Evolutionary conservation across 345 rosid genomes (phyloP), one percentile per base, ranked within the genome.

Genomic region (Heritiera littoralis): DNA sequence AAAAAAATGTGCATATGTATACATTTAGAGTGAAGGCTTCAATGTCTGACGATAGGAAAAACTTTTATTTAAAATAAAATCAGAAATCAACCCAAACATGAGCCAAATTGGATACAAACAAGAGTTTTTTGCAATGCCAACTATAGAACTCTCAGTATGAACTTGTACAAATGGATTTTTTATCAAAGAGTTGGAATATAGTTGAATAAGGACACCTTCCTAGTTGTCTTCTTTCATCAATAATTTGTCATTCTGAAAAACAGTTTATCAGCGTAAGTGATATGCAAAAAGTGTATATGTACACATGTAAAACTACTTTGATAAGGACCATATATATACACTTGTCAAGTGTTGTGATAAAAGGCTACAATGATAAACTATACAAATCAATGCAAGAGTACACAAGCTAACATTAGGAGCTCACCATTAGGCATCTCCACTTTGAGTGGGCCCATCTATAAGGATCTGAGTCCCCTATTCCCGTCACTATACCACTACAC

Each of bases 391-490:
- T 12, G 17, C 55, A 20, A 5, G 5, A 6, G 38, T 12, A 14
- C 7, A 71, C 43, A 17, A 17, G 60, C 43, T 51, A 32, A 32
- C 2, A 51, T 30, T 30, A 30, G 60, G 73, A 80, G 80, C 88
- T 77, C 69, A 95, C 98, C 95, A 83, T 82, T 71, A 95, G 79
- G 88, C 94, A 93, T 81, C 94, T 89, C 98, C 98, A 95, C 83
- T 93, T 93, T 51, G 98, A 95, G 79, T 88, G 88, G 35, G 95
- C 94, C 98, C 98, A 95, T 79, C 89, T 85, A 81, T 87, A 89
- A 1, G 93, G 93, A 86, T 95, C 98, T 83, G 88, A 76, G 87
- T 92, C 97, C 72, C 89, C 79, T 18, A 88, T 84, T 72, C 94
- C 93, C 49, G 86, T 87, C 78, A 93, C 95, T 15, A 90, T 89